These are phyloP conservation scores for Sugiyamaella castrensis DNA, from an alignment of 1,139 yeast species.

Conservation along the genomic window DNA sequence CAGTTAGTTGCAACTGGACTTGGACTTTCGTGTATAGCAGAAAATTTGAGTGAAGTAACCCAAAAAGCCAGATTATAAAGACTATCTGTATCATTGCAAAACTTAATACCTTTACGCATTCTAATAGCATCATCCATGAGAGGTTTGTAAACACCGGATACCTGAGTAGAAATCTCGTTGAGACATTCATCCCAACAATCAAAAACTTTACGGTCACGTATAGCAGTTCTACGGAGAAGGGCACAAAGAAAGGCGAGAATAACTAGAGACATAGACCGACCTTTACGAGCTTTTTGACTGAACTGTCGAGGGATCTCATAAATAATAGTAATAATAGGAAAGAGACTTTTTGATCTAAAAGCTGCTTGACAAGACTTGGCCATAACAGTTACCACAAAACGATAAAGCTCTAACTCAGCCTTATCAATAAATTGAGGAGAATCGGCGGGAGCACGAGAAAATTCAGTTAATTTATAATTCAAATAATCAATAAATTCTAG, in stretches of 20 bases:
- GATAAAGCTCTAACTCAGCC: slow-evolving; percentile 1
- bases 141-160: slow-evolving; percentile 4
- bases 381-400: background rate
- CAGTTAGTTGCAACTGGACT: too few relatives aligned
- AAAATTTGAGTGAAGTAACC: background rate
- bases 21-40: too few relatives aligned
- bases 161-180: background rate
- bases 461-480: background rate
- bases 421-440: background rate
- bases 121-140: slow-evolving; percentile 1
- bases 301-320: slow-evolving; percentile 8
- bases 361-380: slow-evolving; percentile 2
- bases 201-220: slow-evolving; percentile 1
- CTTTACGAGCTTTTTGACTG: slow-evolving; percentile 3
- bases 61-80: slow-evolving; percentile 5
- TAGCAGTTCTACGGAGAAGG: slow-evolving; percentile 4
- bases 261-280: slow-evolving; percentile 11
- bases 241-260: slow-evolving; percentile 6
- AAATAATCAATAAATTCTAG: slow-evolving; percentile 10
- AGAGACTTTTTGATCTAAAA: background rate
- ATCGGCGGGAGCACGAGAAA: background rate
- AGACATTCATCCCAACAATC: slow-evolving; percentile 14
- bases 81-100: slow-evolving; percentile 1
- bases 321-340: slow-evolving; percentile 9
- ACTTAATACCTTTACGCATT: slow-evolving; percentile 5